Evolutionary conservation across 441 rosid genomes (phyloP), one percentile per base, ranked within the genome.

Genomic region (Populus tomentosa): DNA sequence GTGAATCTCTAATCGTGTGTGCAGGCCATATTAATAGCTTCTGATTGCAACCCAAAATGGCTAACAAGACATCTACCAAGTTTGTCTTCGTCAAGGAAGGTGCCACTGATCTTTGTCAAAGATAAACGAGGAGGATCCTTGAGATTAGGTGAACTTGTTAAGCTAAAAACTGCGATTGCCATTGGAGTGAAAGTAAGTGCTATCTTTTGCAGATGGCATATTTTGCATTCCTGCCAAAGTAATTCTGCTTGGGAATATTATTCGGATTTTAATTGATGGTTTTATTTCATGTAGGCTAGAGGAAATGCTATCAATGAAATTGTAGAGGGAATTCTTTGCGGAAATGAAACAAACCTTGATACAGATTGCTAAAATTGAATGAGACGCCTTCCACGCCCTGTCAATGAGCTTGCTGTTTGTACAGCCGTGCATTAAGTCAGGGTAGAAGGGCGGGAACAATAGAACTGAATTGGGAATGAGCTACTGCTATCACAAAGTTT

Each of bases 1-100:
- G 42, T 5, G 14, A n/a, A 14, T 62, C 21, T 23, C 18, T 16
- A 35, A 61, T 35, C 74, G 62, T 13, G 5, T 28, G 35, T 67
- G 83, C 83, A 92, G 94, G 90, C 85, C 21, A 71, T 91, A 53
- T 80, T 96, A 59, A 67, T 94, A n/a, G 98, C 95, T 61, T 87
- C 85, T 6, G 98, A 94, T 76, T 90, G 95, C 88, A 87, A 89
- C 83, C 97, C 98, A 8, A 85, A 87, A 83, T 91, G 89, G 91
- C 84, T 92, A 26, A 90, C 89, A 14, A 90, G 86, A 80, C 98
- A 94, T 82, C 81, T 96, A 72, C 95, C 94, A 0, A 75, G 74
- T 80, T 82, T 96, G 77, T 97, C 97, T 74, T 82, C 85, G 21
- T 89, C 93, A 0, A 88, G 89, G 82, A 88, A 90, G 46, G 97